Evolutionary conservation across 768 basidiomycete genomes (phyloP).

Genomic region (Trametopsis cervina): DNA sequence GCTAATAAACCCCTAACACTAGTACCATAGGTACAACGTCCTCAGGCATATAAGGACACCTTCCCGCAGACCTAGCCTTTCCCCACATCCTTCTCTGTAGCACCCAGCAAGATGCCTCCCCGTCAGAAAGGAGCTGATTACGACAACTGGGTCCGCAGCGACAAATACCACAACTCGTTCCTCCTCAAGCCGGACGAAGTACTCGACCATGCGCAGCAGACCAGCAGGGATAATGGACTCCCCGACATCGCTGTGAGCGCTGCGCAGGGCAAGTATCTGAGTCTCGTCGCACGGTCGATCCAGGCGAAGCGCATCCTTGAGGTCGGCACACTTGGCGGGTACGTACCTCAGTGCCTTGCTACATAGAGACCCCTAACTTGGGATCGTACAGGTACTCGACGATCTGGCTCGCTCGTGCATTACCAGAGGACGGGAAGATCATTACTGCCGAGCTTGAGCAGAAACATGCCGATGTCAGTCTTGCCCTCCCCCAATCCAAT

Average conservation of each 20-base stretch:
- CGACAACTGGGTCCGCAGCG: constrained; percentile 49
- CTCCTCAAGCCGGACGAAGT: constrained; percentile 36
- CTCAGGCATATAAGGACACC: no score
- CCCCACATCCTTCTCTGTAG: no score
- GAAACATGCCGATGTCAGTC: constrained; percentile 37
- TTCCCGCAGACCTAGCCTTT: no score
- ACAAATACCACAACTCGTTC: constrained; percentile 51
- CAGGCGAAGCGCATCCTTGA: constrained; percentile 53
- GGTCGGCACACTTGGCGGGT: constrained; percentile 66
- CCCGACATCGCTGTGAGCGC: constrained; percentile 46
- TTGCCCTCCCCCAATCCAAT: not conserved
- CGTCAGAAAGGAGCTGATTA: no score
- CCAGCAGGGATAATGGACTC: constrained; percentile 36
- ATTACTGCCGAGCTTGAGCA: constrained; percentile 39
- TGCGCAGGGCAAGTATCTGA: constrained; percentile 52
- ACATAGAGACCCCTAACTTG: no score
- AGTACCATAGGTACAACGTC: no score
- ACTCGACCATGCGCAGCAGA: constrained; percentile 35
- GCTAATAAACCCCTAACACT: no score
- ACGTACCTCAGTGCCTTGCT: no score
- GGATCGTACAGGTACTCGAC: constrained; percentile 34
- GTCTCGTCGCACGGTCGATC: constrained; percentile 43
- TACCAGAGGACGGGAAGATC: constrained; percentile 45
- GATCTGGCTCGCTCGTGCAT: constrained; percentile 27
- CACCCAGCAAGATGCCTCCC: no score